These are phyloP conservation scores for Daphne laureola DNA, from an alignment of 441 rosid genomes.

Conservation along the genomic window DNA sequence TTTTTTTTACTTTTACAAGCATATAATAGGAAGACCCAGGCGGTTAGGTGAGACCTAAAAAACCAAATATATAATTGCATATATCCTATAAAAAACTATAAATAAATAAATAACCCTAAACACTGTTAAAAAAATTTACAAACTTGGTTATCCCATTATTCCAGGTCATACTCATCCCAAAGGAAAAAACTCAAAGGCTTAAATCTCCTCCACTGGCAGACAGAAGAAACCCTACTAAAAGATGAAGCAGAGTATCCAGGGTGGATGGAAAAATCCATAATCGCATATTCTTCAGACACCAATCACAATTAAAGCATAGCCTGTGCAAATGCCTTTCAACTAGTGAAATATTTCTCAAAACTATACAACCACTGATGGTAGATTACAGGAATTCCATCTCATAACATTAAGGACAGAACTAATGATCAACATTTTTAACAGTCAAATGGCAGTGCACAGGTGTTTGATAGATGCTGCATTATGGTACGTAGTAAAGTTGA, in stretches of 20 bases:
- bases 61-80: too few relatives aligned
- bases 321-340: conserved; percentile 40
- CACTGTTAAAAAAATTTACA: conserved; percentile 22
- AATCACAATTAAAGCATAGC: conserved; percentile 20
- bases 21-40: too few relatives aligned
- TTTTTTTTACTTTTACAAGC: too few relatives aligned
- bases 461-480: conserved; percentile 30
- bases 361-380: conserved; percentile 27
- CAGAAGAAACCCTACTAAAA: too few relatives aligned
- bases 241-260: too few relatives aligned
- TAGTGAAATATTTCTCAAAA: conserved; percentile 24
- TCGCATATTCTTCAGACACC: conserved; percentile 25
- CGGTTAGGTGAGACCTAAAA: too few relatives aligned
- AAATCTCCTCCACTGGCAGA: too few relatives aligned
- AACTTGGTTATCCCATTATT: conserved; percentile 11
- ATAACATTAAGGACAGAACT: conserved; percentile 11
- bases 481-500: conserved; percentile 26
- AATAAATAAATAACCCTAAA: conserved; percentile 5
- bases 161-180: too few relatives aligned
- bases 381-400: conserved; percentile 20
- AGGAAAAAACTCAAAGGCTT: too few relatives aligned
- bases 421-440: conserved; percentile 26
- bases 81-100: conserved; percentile 1
- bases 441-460: conserved; percentile 37
- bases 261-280: conserved; percentile 13